Percentiles rank a stretch among this genome's conserved stretches.
Evolutionary conservation across 2,329 filamentous ascomycete genomes (phyloP).

Genomic region (Pseudocercospora pini-densiflorae): DNA sequence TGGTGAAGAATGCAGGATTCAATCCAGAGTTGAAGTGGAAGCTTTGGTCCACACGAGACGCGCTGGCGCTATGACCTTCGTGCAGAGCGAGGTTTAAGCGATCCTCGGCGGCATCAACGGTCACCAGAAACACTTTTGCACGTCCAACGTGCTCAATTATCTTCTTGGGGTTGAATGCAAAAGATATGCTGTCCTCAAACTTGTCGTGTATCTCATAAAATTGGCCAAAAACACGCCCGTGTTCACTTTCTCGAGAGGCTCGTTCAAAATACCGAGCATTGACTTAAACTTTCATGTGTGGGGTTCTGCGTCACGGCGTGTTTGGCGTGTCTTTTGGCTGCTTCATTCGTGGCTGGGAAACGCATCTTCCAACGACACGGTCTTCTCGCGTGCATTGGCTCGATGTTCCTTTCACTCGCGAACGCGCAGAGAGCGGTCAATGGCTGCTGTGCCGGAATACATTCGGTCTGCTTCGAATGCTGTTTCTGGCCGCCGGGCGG

Average conservation of each 20-base stretch:
- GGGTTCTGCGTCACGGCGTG: background rate
- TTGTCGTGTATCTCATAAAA: background rate
- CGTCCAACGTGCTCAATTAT: background rate
- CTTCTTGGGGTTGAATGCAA: background rate
- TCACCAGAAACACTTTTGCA: background rate
- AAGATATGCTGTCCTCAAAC: background rate
- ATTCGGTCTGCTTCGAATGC: background rate
- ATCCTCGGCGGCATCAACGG: slow-evolving; percentile 5
- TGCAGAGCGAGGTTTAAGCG: slow-evolving; percentile 3
- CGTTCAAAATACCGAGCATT: slow-evolving; percentile 3
- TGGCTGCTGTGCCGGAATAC: background rate
- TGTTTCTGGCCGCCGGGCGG: slow-evolving; percentile 1
- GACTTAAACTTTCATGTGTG: slow-evolving; percentile 4
- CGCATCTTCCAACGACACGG: background rate
- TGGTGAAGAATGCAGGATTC: slow-evolving; percentile 1
- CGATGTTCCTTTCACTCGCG: background rate
- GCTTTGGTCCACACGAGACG: background rate
- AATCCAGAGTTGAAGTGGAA: slow-evolving; percentile 7
- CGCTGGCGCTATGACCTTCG: slow-evolving; percentile 1
- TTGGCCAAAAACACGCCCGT: background rate
- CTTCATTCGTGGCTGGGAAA: slow-evolving; percentile 2
- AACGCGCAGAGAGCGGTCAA: background rate
- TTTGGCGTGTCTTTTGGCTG: slow-evolving; percentile 9
- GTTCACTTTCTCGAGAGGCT: background rate
- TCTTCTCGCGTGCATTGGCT: slow-evolving; percentile 3